A percentile compares a stretch with the other conserved stretches of the same genome.
Evolutionary conservation across 768 basidiomycete genomes (phyloP).

Genomic region (Calocera viscosa): DNA sequence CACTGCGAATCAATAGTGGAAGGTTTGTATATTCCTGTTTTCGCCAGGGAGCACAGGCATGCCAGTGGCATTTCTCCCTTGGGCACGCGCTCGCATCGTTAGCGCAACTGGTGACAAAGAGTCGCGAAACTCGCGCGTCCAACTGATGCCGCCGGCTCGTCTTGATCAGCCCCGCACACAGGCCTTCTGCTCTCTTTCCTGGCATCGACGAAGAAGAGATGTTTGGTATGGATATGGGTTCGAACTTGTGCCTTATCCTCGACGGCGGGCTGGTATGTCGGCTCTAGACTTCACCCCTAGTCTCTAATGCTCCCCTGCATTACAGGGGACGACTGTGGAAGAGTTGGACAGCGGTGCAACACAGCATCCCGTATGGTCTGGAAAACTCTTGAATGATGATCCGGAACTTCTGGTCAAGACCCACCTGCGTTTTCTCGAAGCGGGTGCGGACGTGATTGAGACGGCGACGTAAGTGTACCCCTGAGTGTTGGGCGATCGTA

Average conservation of each 20-base stretch:
- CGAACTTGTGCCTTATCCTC: constrained; percentile 15
- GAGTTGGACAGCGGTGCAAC: constrained; percentile 37
- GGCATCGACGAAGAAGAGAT: neutral
- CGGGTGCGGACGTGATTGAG: constrained; percentile 53
- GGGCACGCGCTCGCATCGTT: neutral
- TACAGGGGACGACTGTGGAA: constrained; percentile 53
- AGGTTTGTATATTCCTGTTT: no score
- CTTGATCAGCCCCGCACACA: neutral
- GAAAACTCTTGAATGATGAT: constrained; percentile 42
- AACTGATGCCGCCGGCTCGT: constrained; percentile 2
- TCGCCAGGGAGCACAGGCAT: no score
- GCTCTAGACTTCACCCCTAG: neutral
- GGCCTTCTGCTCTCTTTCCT: neutral
- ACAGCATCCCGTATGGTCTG: constrained; percentile 57
- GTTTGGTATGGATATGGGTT: neutral
- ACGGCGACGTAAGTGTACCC: constrained; percentile 48
- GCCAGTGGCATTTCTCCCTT: no score
- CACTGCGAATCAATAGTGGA: no score
- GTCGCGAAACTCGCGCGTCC: neutral
- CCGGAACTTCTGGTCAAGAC: constrained; percentile 43
- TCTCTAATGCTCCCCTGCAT: constrained; percentile 10
- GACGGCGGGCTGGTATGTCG: constrained; percentile 40
- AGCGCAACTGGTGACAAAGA: neutral
- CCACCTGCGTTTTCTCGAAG: constrained; percentile 50
- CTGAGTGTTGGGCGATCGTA: neutral